Conservation (phyloP, 495 filamentous ascomycete species). For the Penicillium cosmopolitanum region DNA sequence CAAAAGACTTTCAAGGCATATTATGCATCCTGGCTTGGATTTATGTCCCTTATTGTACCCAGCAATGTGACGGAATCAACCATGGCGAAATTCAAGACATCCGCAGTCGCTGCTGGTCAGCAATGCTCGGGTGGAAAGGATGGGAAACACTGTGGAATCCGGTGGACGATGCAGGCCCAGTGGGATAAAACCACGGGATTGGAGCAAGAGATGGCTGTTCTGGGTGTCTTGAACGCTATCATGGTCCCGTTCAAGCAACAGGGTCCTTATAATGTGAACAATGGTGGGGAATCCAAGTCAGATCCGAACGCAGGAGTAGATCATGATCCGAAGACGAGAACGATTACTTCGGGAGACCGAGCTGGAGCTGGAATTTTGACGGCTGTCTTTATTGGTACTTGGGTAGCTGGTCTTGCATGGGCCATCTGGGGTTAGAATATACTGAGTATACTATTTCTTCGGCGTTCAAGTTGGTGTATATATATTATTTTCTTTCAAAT, state of each 20-base stretch:
- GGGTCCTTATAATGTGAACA: slow-evolving; percentile 28
- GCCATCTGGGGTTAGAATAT: not conserved
- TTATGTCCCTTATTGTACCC: slow-evolving; percentile 63
- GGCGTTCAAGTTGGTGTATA: no score
- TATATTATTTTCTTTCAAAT: no score
- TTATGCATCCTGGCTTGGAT: slow-evolving; percentile 74
- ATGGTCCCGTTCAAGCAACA: slow-evolving; percentile 28
- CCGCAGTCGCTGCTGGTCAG: slow-evolving; percentile 67
- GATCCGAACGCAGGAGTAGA: slow-evolving; percentile 37
- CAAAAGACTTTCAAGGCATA: slow-evolving; percentile 82
- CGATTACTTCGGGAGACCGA: slow-evolving; percentile 57
- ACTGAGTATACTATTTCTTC: no score
- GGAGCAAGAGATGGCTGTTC: slow-evolving; percentile 51
- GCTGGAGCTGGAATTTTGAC: slow-evolving; percentile 70
- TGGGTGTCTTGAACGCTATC: slow-evolving; percentile 52
- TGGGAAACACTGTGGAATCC: slow-evolving; percentile 71
- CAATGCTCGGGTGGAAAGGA: slow-evolving; percentile 61
- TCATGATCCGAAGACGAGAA: slow-evolving; percentile 14
- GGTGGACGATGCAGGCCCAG: slow-evolving; percentile 60
- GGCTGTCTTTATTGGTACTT: slow-evolving; percentile 46
- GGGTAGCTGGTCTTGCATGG: slow-evolving; percentile 25
- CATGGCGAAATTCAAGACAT: slow-evolving; percentile 65
- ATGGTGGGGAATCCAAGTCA: slow-evolving; percentile 28
- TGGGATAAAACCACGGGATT: slow-evolving; percentile 68
- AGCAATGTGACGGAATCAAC: slow-evolving; percentile 60